These are phyloP conservation scores for Ceratocystis papillata DNA, from an alignment of 2,329 filamentous ascomycete species.

Conservation along the genomic window DNA sequence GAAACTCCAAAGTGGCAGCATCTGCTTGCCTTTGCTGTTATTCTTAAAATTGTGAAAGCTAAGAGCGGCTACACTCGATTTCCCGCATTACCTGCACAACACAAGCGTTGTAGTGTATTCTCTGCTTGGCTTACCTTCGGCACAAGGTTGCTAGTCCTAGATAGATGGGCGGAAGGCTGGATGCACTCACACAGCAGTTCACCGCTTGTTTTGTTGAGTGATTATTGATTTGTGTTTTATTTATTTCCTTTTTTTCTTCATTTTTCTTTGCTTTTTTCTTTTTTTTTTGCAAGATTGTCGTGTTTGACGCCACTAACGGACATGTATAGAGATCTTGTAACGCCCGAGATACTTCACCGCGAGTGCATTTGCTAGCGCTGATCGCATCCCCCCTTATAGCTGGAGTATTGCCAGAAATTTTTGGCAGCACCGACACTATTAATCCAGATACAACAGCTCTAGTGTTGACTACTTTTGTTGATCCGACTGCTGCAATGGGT, in stretches of 20 bases:
- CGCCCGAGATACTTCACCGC: not conserved
- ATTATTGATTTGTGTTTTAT: not conserved
- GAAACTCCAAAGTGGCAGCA: no score
- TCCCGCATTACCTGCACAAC: not conserved
- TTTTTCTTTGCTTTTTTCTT: not conserved
- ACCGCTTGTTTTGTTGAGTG: not conserved
- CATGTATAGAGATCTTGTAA: constrained; percentile 11
- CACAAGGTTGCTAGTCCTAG: not conserved
- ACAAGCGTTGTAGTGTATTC: not conserved
- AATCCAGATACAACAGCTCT: constrained; percentile 2
- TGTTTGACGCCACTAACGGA: constrained; percentile 18
- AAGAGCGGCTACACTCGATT: not conserved
- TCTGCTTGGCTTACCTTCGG: not conserved
- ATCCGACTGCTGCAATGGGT: constrained; percentile 4
- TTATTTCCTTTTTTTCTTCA: not conserved
- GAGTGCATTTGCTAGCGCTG: not conserved
- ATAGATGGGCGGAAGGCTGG: not conserved
- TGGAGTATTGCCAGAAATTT: not conserved
- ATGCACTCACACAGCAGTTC: not conserved
- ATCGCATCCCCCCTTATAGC: not conserved
- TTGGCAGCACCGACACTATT: not conserved
- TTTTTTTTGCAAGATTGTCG: constrained; percentile 2
- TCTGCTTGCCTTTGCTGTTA: not conserved
- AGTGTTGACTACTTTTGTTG: not conserved
- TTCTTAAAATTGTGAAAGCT: not conserved